Evolutionary conservation across 2,329 filamentous ascomycete species (phyloP), one percentile per base, ranked within the genome.

Genomic region (Aureobasidium leucospermi): DNA sequence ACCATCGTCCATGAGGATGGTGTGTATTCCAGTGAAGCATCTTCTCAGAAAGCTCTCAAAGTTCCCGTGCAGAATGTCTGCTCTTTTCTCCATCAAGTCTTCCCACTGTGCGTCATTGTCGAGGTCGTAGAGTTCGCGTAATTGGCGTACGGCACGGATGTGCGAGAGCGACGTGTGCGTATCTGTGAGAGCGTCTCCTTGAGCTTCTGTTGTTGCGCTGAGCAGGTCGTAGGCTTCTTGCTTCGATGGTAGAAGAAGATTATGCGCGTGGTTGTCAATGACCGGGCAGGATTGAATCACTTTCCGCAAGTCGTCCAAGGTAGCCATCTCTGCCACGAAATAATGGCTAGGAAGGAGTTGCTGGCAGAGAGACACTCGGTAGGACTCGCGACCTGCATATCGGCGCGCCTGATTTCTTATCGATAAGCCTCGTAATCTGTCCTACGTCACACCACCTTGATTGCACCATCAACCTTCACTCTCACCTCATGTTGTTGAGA

Each of bases 1-100:
- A 0, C 89, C 86, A 71, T 94, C 89, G 65, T 94, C 90, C n/a
- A 95, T 80, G 1, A 95, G 77, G 10, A 93, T 77, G 1, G 82
- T 83, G 69, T 92, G 85, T 31, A 89, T 88, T 1, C 89, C 89
- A 11, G 82, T 73, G 4, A 95, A 78, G 65, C 89, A 94, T 63
- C 77, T 78, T 46, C 75, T 77, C 10, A 83, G 77, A 77, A 90
- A 84, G 2, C 72, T 79, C 5, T 83, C 75, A 66, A 78, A 41
- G 71, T 76, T 64, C 19, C 73, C 71, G 29, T 76, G 68, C 8
- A 83, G 70, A 67, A 75, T 75, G 62, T 77, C 74, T 31, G 74
- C 66, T 53, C 81, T 74, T 58, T 79, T 78, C 38, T 73, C 70
- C 53, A 81, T 73, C 32, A 86, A 76, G 4, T 79, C 78, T 3